phyloP scores from a whole-genome alignment of 2,329 filamentous ascomycete genomes.

The Verticillium tricorpus region DNA sequence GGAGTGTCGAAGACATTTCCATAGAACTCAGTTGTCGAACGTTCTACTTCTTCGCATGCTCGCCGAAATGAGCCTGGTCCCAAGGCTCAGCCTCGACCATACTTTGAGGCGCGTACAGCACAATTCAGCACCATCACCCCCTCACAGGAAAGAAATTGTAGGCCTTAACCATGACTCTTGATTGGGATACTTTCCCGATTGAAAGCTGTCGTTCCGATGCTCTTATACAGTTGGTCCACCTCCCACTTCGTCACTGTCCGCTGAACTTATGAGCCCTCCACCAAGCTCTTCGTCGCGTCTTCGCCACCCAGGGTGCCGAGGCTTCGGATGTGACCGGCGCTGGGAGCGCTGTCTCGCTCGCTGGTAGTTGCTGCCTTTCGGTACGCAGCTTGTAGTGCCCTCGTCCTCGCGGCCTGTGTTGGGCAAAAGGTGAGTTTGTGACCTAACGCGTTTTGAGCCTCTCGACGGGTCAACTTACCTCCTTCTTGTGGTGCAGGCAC shows the following conservation, averaged over 20 bases:
- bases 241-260: not conserved
- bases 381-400: conserved; percentile 78
- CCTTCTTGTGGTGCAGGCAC: conserved; percentile 97
- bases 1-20: too few species aligned
- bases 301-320: conserved; percentile 66
- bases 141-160: not conserved
- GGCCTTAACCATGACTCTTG: not conserved
- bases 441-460: not conserved
- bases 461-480: conserved; percentile 59
- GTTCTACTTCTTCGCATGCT: too few species aligned
- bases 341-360: conserved; percentile 75
- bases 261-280: conserved; percentile 22
- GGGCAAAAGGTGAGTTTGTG: conserved; percentile 4
- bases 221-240: not conserved
- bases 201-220: not conserved
- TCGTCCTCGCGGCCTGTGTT: conserved; percentile 67
- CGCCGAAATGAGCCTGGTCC: too few species aligned
- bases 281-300: conserved; percentile 66
- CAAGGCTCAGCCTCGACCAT: not conserved
- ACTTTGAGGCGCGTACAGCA: not conserved
- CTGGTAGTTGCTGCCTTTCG: conserved; percentile 72
- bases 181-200: not conserved
- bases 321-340: conserved; percentile 80
- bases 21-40: too few species aligned
- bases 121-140: not conserved